Conservation (phyloP, 805 yeast genomes). For the Candida lessepsii region DNA sequence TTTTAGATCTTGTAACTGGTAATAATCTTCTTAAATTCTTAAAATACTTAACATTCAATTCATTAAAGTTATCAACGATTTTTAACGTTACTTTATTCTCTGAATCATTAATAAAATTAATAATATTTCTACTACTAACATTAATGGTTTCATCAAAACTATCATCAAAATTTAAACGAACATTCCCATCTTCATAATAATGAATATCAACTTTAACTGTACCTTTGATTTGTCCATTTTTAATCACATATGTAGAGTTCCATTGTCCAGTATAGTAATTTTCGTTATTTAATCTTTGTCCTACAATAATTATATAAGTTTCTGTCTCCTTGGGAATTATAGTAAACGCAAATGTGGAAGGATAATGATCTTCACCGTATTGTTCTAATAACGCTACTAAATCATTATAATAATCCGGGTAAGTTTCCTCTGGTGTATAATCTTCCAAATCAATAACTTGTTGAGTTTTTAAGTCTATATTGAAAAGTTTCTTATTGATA, state of each 20-base stretch:
- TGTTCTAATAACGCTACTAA: constrained; percentile 34
- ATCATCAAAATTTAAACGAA: constrained; percentile 57
- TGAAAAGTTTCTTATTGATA: constrained; percentile 46
- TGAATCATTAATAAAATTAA: constrained; percentile 48
- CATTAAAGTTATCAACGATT: constrained; percentile 61
- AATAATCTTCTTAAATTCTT: constrained; percentile 85
- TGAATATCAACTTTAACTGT: constrained; percentile 70
- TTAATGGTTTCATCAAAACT: constrained; percentile 25
- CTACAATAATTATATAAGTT: constrained; percentile 59
- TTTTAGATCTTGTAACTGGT: constrained; percentile 87
- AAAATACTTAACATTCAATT: constrained; percentile 76
- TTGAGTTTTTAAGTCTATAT: constrained; percentile 54
- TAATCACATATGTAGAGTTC: constrained; percentile 62
- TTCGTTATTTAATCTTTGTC: constrained; percentile 66
- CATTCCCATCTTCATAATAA: constrained; percentile 96
- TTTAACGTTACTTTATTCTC: constrained; percentile 63
- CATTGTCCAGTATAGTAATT: constrained; percentile 91
- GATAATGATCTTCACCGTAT: constrained; percentile 68
- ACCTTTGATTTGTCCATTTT: constrained; percentile 47
- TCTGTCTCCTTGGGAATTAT: constrained; percentile 35
- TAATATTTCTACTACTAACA: constrained; percentile 27
- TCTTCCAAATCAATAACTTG: constrained; percentile 47
- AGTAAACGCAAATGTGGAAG: constrained; percentile 49
- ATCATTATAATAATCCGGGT: constrained; percentile 29
- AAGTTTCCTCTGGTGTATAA: constrained; percentile 22